These are phyloP conservation scores for Astrephomene gubernaculifera DNA, from an alignment of 139 green algal genomes.

Conservation along the genomic window DNA sequence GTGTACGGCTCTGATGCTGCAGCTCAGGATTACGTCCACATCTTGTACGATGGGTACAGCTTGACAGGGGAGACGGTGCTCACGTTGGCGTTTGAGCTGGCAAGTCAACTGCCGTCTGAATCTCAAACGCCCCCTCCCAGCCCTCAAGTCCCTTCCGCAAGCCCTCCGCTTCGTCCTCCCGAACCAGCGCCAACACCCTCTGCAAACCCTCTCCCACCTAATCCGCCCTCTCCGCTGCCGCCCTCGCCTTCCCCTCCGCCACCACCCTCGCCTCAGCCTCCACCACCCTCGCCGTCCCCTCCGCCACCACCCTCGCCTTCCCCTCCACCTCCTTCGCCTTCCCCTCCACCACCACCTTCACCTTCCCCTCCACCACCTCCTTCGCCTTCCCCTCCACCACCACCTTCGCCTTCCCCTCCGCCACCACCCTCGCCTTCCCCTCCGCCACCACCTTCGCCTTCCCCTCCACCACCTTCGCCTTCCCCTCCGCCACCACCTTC, in stretches of 20 bases:
- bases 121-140: neutral
- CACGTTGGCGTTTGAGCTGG: neutral
- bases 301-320: neutral
- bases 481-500: neutral
- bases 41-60: slow-evolving; percentile 1
- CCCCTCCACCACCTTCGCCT: too few species aligned
- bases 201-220: neutral
- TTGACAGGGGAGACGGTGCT: neutral
- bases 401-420: neutral
- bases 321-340: neutral
- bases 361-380: neutral
- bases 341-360: neutral
- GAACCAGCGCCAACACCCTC: neutral
- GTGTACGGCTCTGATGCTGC: neutral
- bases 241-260: neutral
- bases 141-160: neutral
- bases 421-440: neutral
- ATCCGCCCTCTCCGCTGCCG: neutral
- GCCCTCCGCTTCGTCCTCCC: neutral
- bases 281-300: neutral
- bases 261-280: neutral
- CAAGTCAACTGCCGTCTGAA: neutral
- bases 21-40: neutral
- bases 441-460: neutral
- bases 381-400: too few species aligned